Conservation (phyloP, 495 filamentous ascomycete genomes). For the Aspergillus indologenus region DNA sequence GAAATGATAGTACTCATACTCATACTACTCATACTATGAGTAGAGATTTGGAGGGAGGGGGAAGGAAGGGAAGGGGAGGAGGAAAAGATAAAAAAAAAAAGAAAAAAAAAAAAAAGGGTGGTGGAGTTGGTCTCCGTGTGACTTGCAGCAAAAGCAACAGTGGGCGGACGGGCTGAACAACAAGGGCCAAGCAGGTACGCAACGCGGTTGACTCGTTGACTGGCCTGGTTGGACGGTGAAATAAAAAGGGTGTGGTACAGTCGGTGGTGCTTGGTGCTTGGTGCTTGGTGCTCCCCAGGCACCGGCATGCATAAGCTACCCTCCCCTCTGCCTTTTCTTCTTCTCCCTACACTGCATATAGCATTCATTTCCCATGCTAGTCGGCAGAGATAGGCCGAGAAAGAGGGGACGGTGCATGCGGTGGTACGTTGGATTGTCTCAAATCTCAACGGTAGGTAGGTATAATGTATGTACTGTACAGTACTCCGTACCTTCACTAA, state of each 20-base stretch:
- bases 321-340: not conserved
- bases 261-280: too few relatives aligned
- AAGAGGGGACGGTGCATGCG: not conserved
- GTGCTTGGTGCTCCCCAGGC: not conserved
- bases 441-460: too few relatives aligned
- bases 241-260: too few relatives aligned
- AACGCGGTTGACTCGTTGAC: not conserved
- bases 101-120: conserved; percentile 1
- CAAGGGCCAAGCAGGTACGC: conserved; percentile 8
- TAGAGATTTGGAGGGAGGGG: not conserved
- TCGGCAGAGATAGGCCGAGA: not conserved
- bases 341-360: not conserved
- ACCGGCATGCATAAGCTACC: not conserved
- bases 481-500: too few relatives aligned
- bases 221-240: too few relatives aligned
- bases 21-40: too few relatives aligned
- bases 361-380: not conserved
- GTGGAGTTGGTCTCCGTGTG: conserved; percentile 23
- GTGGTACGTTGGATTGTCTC: too few relatives aligned
- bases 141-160: conserved; percentile 16
- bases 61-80: conserved; percentile 1
- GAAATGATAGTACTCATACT: too few relatives aligned
- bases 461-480: too few relatives aligned
- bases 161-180: not conserved
- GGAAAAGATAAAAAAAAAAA: conserved; percentile 5